phyloP scores from a whole-genome alignment of 768 basidiomycete genomes.

The Steccherinum ochraceum region DNA sequence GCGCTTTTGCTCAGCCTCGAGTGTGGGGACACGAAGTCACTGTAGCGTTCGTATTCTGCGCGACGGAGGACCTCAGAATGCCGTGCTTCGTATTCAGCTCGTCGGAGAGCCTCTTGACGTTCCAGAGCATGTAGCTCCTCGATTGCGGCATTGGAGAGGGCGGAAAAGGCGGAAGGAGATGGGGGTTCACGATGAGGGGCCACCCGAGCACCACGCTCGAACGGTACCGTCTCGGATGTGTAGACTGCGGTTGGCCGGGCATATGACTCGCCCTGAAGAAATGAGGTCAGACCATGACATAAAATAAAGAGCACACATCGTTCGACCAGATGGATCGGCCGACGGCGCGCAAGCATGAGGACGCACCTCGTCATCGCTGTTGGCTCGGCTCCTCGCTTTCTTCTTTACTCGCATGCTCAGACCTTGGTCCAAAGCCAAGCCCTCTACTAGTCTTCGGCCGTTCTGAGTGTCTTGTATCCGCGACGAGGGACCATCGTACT shows the following conservation, averaged over 20 bases:
- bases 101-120: conserved; percentile 71
- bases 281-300: conserved; percentile 10
- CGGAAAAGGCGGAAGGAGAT: conserved; percentile 49
- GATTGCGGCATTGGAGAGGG: conserved; percentile 72
- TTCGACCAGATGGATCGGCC: background rate
- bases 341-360: background rate
- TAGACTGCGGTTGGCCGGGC: conserved; percentile 31
- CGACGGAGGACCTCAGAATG: conserved; percentile 49
- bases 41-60: conserved; percentile 55
- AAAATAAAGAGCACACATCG: conserved; percentile 6
- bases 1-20: conserved; percentile 50
- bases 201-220: conserved; percentile 14
- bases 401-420: conserved; percentile 45
- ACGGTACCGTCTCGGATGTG: conserved; percentile 19
- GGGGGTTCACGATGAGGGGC: conserved; percentile 2
- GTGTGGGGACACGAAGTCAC: conserved; percentile 33
- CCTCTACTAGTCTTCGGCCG: conserved; percentile 14
- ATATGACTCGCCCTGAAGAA: conserved; percentile 30
- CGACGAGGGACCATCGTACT: conserved; percentile 1
- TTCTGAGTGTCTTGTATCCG: background rate
- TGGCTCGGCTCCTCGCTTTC: conserved; percentile 73
- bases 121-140: conserved; percentile 89
- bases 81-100: conserved; percentile 81
- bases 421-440: conserved; percentile 8
- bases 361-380: conserved; percentile 80